Conservation (phyloP, 192 early-diverging fungal species). For the Backusella mclennaniae region DNA sequence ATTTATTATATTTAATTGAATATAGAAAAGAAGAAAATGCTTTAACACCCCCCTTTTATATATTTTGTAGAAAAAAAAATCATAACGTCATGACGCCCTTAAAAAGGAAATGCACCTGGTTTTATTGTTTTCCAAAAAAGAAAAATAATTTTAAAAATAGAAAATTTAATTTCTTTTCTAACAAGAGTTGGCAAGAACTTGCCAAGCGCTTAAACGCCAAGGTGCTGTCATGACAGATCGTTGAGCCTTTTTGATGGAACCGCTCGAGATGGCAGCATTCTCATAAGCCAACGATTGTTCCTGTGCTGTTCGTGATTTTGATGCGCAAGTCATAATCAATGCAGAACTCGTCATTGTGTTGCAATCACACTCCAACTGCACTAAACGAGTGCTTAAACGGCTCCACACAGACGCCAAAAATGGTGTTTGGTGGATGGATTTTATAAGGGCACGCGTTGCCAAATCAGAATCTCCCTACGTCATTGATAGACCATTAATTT, state of each 20-base stretch:
- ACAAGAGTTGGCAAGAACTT: constrained; percentile 26
- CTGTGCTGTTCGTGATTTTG: constrained; percentile 31
- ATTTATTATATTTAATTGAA: neutral
- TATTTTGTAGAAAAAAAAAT: neutral
- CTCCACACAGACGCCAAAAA: constrained; percentile 38
- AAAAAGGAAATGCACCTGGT: neutral
- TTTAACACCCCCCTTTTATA: neutral
- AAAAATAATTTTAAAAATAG: neutral
- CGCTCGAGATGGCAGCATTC: constrained; percentile 26
- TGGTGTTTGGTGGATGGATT: constrained; percentile 44
- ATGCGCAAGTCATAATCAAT: constrained; percentile 22
- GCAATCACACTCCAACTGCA: neutral
- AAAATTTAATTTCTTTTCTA: neutral
- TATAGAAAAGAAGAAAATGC: neutral
- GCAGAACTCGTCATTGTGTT: constrained; percentile 35
- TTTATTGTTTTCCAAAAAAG: neutral
- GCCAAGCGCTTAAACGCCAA: constrained; percentile 45
- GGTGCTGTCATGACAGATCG: constrained; percentile 45
- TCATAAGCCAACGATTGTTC: constrained; percentile 35
- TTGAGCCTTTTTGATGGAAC: constrained; percentile 25
- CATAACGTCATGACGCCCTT: neutral
- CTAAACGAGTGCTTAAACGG: constrained; percentile 39
- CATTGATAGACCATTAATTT: neutral
- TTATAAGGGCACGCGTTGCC: constrained; percentile 38
- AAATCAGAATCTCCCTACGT: constrained; percentile 18